Percentiles rank a stretch among this genome's conserved stretches.
These are phyloP conservation scores for Phytophthora parvispora DNA, from an alignment of 352 stramenopile species.

Conservation along the genomic window DNA sequence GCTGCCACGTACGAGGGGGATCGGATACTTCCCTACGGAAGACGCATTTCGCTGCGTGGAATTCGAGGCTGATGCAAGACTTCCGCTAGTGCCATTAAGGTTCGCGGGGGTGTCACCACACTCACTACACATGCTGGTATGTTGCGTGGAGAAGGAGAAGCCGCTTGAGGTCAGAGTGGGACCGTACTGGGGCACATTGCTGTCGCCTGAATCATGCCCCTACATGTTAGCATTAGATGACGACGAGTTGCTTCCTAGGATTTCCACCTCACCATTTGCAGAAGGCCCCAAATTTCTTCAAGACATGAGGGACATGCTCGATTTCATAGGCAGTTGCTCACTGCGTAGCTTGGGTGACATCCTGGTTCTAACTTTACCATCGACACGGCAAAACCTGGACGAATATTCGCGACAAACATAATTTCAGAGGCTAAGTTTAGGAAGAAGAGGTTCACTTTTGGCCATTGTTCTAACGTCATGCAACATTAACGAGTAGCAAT, in stretches of 20 bases:
- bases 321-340: conserved; percentile 31
- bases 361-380: conserved; percentile 18
- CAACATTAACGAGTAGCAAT: conserved; percentile 25
- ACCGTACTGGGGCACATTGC: conserved; percentile 24
- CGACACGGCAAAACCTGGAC: not conserved
- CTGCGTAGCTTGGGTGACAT: conserved; percentile 15
- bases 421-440: conserved; percentile 18
- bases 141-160: conserved; percentile 28
- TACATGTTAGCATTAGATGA: conserved; percentile 30
- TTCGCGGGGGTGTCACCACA: conserved; percentile 28
- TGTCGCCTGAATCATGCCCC: conserved; percentile 19
- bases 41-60: conserved; percentile 23
- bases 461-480: not conserved
- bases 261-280: conserved; percentile 37
- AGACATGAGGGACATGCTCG: conserved; percentile 40
- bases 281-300: conserved; percentile 43
- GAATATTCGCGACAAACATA: not conserved
- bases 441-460: not conserved
- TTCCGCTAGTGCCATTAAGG: conserved; percentile 21
- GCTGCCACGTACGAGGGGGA: conserved; percentile 26
- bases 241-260: conserved; percentile 24
- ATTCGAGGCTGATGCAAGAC: conserved; percentile 28
- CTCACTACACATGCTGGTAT: conserved; percentile 28
- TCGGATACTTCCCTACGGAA: conserved; percentile 37
- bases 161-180: conserved; percentile 19